phyloP scores from a whole-genome alignment of 73 alveolate genomes.

The Tetrahymena malaccensis region DNA sequence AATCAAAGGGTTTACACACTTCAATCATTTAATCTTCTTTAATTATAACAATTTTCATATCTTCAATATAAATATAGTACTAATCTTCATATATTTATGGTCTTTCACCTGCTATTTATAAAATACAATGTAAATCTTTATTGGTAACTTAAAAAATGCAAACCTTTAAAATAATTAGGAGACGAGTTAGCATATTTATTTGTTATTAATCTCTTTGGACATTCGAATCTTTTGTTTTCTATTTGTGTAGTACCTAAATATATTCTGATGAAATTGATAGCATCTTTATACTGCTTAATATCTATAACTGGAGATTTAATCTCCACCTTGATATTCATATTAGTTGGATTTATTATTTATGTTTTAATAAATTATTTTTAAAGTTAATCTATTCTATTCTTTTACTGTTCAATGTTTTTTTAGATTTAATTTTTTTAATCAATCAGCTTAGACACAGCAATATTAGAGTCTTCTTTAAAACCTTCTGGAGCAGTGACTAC shows the following conservation, averaged over 20 bases:
- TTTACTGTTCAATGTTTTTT: neutral
- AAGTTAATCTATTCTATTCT: neutral
- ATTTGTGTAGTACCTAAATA: neutral
- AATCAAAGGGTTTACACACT: neutral
- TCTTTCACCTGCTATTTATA: neutral
- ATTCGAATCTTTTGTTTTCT: neutral
- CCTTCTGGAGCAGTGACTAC: neutral
- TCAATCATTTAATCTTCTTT: neutral
- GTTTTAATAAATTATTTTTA: neutral
- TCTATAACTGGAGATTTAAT: neutral
- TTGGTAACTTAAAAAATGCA: neutral
- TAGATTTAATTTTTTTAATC: neutral
- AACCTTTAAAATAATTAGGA: neutral
- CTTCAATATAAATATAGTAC: neutral
- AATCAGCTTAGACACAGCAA: neutral
- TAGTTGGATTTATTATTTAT: neutral
- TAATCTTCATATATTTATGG: neutral
- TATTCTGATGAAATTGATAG: neutral
- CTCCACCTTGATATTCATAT: neutral
- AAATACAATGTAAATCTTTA: neutral
- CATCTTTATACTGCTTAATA: neutral
- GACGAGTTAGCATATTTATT: neutral
- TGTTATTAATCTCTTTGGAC: neutral
- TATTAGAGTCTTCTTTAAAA: neutral
- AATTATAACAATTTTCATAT: neutral